Evolutionary conservation across 257 asterid genomes (phyloP).

Genomic region (Cynanchum wilfordii): DNA sequence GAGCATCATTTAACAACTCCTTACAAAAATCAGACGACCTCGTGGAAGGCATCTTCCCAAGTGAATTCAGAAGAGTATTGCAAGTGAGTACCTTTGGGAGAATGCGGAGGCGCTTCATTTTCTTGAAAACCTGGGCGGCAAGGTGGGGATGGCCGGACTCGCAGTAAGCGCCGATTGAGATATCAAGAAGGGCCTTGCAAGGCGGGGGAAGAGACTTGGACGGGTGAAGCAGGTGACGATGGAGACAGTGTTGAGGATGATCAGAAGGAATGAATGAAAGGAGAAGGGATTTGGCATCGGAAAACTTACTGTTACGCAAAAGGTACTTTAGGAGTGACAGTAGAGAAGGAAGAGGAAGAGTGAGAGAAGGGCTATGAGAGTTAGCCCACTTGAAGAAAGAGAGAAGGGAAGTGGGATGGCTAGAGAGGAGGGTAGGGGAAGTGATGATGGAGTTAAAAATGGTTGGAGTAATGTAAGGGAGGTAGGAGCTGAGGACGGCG

Average conservation of each 20-base stretch:
- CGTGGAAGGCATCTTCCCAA: slow-evolving; percentile 57
- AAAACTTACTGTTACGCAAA: slow-evolving; percentile 45
- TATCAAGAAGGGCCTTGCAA: slow-evolving; percentile 43
- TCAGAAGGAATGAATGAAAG: slow-evolving; percentile 50
- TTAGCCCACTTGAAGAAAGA: slow-evolving; percentile 50
- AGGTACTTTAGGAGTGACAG: slow-evolving; percentile 50
- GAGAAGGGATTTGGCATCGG: slow-evolving; percentile 53
- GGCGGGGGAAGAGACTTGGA: slow-evolving; percentile 49
- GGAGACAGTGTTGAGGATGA: slow-evolving; percentile 67
- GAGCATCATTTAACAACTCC: slow-evolving; percentile 61
- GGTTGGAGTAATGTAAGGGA: slow-evolving; percentile 52
- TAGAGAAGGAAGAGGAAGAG: slow-evolving; percentile 53
- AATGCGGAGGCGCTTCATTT: slow-evolving; percentile 58
- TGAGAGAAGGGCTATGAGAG: slow-evolving; percentile 27
- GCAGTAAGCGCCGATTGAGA: slow-evolving; percentile 59
- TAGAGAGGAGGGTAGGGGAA: slow-evolving; percentile 49
- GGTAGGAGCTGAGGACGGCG: slow-evolving; percentile 43
- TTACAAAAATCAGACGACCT: slow-evolving; percentile 36
- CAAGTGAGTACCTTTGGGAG: slow-evolving; percentile 43
- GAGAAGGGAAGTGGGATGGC: slow-evolving; percentile 47
- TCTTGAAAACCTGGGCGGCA: slow-evolving; percentile 62
- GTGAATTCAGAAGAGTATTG: slow-evolving; percentile 48
- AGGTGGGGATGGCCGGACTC: slow-evolving; percentile 52
- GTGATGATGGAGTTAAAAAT: slow-evolving; percentile 61
- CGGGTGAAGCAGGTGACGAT: slow-evolving; percentile 72